A percentile compares a stretch with the other conserved stretches of the same genome.
phyloP scores from a whole-genome alignment of 371 early-diverging fungal species.

The Smittium mucronatum region DNA sequence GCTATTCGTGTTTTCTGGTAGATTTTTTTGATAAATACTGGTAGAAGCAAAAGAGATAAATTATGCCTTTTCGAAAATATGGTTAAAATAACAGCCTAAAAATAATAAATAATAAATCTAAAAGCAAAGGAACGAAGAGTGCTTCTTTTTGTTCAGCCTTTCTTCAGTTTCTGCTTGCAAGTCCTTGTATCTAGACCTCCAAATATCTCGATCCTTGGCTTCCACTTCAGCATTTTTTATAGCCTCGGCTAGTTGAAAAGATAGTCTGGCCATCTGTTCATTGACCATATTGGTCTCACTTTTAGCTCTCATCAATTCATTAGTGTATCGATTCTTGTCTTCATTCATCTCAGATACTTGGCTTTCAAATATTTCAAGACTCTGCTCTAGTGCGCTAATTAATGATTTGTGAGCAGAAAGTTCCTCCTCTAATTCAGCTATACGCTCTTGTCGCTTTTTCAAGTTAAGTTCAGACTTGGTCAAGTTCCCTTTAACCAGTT shows the following conservation, averaged over 20 bases:
- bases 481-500: constrained; percentile 20
- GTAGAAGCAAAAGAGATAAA: no score
- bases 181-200: constrained; percentile 28
- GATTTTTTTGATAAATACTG: no score
- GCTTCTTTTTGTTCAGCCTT: background rate
- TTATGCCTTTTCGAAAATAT: no score
- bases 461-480: constrained; percentile 10
- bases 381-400: constrained; percentile 23
- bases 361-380: constrained; percentile 25
- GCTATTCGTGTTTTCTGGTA: no score
- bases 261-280: constrained; percentile 14
- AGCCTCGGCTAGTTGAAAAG: constrained; percentile 23
- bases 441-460: background rate
- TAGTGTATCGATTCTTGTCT: constrained; percentile 22
- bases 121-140: constrained; percentile 6
- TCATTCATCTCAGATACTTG: constrained; percentile 31
- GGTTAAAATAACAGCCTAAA: no score
- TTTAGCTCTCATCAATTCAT: constrained; percentile 22
- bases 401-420: constrained; percentile 14
- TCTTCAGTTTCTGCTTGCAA: constrained; percentile 27
- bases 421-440: constrained; percentile 22
- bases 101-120: no score
- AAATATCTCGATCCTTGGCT: constrained; percentile 28
- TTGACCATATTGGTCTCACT: constrained; percentile 17
- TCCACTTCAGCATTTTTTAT: constrained; percentile 16